Evolutionary conservation across 495 filamentous ascomycete genomes (phyloP).

Genomic region (Daldinia vernicosa): DNA sequence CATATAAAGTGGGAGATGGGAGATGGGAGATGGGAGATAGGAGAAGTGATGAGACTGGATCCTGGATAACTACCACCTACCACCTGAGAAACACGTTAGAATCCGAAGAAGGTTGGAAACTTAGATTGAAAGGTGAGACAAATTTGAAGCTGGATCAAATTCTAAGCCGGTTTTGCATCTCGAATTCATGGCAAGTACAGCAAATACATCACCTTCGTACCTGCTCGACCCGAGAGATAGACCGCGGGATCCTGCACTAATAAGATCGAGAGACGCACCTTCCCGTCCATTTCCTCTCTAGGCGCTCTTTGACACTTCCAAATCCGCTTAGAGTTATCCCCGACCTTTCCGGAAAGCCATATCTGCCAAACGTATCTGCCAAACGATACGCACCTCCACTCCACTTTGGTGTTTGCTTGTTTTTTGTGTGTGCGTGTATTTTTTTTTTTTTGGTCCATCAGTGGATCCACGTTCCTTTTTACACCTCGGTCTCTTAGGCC

Average conservation of each 20-base stretch:
- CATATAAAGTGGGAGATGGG: constrained; percentile 1
- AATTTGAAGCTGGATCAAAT: constrained; percentile 17
- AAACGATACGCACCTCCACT: not conserved
- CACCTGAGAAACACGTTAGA: constrained; percentile 3
- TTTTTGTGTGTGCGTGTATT: not conserved
- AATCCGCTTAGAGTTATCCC: constrained; percentile 4
- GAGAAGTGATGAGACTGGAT: constrained; percentile 18
- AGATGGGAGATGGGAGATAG: constrained; percentile 4
- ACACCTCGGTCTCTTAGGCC: not conserved
- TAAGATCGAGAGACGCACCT: constrained; percentile 33
- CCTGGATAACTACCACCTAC: too few relatives aligned
- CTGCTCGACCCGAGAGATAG: constrained; percentile 16
- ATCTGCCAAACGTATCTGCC: not conserved
- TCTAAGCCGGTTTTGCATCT: constrained; percentile 24
- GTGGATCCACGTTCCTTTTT: not conserved
- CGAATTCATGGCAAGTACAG: constrained; percentile 9
- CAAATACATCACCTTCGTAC: constrained; percentile 1
- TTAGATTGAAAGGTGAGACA: constrained; percentile 41
- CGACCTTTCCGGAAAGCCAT: not conserved
- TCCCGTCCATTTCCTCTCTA: constrained; percentile 16
- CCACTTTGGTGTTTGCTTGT: not conserved
- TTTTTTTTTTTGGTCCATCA: not conserved
- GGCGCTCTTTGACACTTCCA: not conserved
- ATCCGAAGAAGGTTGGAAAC: constrained; percentile 12
- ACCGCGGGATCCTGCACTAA: constrained; percentile 32